Evolutionary conservation across 768 basidiomycete species (phyloP).

Genomic region (Leccinum longicurvipes): DNA sequence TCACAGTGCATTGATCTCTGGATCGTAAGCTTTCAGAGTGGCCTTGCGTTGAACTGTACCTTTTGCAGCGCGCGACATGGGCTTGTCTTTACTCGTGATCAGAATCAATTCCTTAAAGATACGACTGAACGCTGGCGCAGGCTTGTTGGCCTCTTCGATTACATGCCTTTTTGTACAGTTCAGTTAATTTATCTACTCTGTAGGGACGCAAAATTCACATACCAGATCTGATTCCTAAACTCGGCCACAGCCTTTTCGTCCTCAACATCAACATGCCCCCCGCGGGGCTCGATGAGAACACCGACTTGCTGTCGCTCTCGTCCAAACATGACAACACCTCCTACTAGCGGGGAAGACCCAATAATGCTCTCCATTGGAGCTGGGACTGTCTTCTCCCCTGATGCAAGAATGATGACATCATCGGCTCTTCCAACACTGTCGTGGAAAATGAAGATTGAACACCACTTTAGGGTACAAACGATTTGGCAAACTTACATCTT

Average conservation of each 20-base stretch:
- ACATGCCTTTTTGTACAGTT: constrained; percentile 27
- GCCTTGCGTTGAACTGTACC: constrained; percentile 43
- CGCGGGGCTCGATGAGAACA: constrained; percentile 30
- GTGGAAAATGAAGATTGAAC: background rate
- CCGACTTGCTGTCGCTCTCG: constrained; percentile 32
- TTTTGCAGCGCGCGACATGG: constrained; percentile 43
- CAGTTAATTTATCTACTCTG: background rate
- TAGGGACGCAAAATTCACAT: background rate
- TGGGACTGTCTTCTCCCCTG: constrained; percentile 24
- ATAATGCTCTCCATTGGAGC: constrained; percentile 28
- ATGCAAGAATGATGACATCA: constrained; percentile 31
- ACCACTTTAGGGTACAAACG: accelerated
- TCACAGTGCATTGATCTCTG: constrained; percentile 48
- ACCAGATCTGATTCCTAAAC: constrained; percentile 34
- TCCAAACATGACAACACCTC: constrained; percentile 34
- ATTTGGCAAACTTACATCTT: constrained; percentile 23
- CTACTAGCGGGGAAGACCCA: constrained; percentile 16
- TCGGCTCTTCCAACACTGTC: constrained; percentile 34
- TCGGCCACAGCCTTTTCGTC: constrained; percentile 24
- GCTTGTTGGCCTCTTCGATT: constrained; percentile 44
- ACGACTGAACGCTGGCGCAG: constrained; percentile 40
- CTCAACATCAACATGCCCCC: constrained; percentile 17
- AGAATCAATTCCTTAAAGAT: constrained; percentile 55
- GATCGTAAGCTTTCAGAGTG: constrained; percentile 36
- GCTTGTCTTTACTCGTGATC: constrained; percentile 39